A percentile compares a stretch with the other conserved stretches of the same genome.
These are phyloP conservation scores for Cruciata laevipes DNA, from an alignment of 257 asterid species.

Conservation along the genomic window DNA sequence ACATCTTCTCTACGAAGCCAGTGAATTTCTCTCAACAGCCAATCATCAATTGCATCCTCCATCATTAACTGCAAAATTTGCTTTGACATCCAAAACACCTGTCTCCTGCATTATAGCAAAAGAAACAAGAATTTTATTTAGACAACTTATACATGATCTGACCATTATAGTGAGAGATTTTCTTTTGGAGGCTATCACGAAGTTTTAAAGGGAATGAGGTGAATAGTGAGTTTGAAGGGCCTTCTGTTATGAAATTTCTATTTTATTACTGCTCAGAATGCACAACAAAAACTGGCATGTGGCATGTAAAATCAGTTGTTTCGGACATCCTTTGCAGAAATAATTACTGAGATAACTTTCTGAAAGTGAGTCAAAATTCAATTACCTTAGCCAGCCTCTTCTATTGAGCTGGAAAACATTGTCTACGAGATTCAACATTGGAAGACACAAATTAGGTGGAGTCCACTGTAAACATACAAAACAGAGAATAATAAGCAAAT, in stretches of 20 bases:
- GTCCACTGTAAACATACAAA: constrained; percentile 72
- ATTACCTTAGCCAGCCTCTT: constrained; percentile 98
- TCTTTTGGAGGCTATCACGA: neutral
- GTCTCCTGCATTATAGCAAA: constrained; percentile 58
- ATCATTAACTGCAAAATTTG: constrained; percentile 92
- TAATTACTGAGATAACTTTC: constrained; percentile 1
- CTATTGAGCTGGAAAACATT: constrained; percentile 87
- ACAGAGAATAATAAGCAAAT: neutral
- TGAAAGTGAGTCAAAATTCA: constrained; percentile 7
- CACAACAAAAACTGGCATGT: neutral
- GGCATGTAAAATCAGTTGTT: neutral
- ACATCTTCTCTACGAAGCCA: constrained; percentile 83
- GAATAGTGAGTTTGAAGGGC: neutral
- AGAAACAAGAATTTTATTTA: neutral
- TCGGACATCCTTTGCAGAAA: neutral
- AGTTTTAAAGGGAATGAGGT: neutral
- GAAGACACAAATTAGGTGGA: constrained; percentile 89
- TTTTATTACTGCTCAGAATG: neutral
- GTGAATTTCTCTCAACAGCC: constrained; percentile 91
- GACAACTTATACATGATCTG: constrained; percentile 18
- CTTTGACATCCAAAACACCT: constrained; percentile 98
- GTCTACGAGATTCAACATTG: constrained; percentile 89
- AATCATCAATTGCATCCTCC: constrained; percentile 99
- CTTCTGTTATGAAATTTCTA: neutral
- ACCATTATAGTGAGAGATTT: neutral